These are phyloP conservation scores for Astraeus odoratus DNA, from an alignment of 768 basidiomycete genomes.

Conservation along the genomic window DNA sequence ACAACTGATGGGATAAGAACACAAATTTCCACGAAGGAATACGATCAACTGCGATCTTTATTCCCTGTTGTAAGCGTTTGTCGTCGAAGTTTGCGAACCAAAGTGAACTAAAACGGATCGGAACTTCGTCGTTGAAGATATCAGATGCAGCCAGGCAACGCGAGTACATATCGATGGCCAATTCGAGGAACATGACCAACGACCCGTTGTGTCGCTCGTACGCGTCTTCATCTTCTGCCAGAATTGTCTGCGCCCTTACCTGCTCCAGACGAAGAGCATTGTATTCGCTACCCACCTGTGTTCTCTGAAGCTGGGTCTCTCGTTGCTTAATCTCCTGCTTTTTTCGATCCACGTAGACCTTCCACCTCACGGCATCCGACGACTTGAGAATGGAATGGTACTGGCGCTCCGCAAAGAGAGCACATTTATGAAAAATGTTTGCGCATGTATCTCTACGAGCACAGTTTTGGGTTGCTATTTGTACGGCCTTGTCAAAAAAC, in stretches of 20 bases:
- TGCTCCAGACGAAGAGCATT: slow-evolving; percentile 30
- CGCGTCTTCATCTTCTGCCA: slow-evolving; percentile 47
- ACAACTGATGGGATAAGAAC: slow-evolving; percentile 89
- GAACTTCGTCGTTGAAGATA: slow-evolving; percentile 64
- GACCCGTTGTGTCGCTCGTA: slow-evolving; percentile 36
- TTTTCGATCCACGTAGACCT: slow-evolving; percentile 69
- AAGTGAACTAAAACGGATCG: slow-evolving; percentile 79
- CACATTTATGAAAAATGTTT: slow-evolving; percentile 72
- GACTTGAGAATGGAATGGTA: slow-evolving; percentile 66
- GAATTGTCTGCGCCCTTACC: slow-evolving; percentile 39
- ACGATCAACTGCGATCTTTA: slow-evolving; percentile 42
- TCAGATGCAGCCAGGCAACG: slow-evolving; percentile 65
- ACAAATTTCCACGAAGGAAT: slow-evolving; percentile 87
- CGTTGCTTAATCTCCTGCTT: slow-evolving; percentile 57
- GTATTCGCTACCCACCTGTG: slow-evolving; percentile 15
- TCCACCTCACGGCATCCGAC: slow-evolving; percentile 62
- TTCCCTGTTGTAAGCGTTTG: slow-evolving; percentile 33
- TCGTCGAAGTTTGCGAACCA: slow-evolving; percentile 88
- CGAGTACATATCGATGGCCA: slow-evolving; percentile 84
- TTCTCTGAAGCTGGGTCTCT: slow-evolving; percentile 28
- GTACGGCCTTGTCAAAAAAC: slow-evolving; percentile 65
- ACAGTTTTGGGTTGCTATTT: slow-evolving; percentile 20
- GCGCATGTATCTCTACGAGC: slow-evolving; percentile 33
- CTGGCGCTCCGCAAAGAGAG: slow-evolving; percentile 84
- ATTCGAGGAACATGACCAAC: slow-evolving; percentile 56